phyloP scores from a whole-genome alignment of 176 grass and related monocot genomes.

The Oryza meridionalis region DNA sequence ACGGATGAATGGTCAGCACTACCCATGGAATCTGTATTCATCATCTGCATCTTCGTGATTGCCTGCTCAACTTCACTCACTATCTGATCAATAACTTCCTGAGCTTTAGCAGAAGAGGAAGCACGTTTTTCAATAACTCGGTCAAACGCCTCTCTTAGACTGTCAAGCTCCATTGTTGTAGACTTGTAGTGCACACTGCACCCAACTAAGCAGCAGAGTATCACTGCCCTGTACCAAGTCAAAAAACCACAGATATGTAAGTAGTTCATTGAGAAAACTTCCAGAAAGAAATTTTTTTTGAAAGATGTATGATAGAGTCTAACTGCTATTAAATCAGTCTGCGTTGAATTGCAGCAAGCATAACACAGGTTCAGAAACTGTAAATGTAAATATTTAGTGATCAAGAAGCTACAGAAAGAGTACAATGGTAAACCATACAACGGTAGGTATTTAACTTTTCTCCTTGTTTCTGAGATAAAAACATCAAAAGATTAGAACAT shows the following conservation, averaged over 20 bases:
- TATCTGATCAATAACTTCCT: constrained; percentile 66
- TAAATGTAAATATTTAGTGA: background rate
- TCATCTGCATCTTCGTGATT: constrained; percentile 63
- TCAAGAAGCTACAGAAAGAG: constrained; percentile 12
- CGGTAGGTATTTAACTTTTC: background rate
- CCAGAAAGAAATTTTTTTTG: background rate
- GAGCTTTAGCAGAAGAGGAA: constrained; percentile 52
- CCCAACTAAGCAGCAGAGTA: constrained; percentile 29
- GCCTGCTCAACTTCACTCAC: constrained; percentile 62
- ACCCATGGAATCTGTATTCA: constrained; percentile 43
- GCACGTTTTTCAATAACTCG: constrained; percentile 69
- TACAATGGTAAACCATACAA: constrained; percentile 10
- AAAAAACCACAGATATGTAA: constrained; percentile 13
- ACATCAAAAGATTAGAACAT: constrained; percentile 7
- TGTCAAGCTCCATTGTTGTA: constrained; percentile 71
- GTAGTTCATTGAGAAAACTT: background rate
- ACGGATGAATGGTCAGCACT: constrained; percentile 54
- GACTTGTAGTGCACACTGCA: background rate
- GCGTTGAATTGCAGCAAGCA: background rate
- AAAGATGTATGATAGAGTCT: background rate
- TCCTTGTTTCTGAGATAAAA: background rate
- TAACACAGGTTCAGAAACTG: background rate
- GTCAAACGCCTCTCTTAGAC: constrained; percentile 76
- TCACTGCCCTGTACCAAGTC: constrained; percentile 5
- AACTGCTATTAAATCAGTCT: constrained; percentile 6